Conservation (phyloP, 176 grass and related monocot genomes). For the Aechmea fasciata region DNA sequence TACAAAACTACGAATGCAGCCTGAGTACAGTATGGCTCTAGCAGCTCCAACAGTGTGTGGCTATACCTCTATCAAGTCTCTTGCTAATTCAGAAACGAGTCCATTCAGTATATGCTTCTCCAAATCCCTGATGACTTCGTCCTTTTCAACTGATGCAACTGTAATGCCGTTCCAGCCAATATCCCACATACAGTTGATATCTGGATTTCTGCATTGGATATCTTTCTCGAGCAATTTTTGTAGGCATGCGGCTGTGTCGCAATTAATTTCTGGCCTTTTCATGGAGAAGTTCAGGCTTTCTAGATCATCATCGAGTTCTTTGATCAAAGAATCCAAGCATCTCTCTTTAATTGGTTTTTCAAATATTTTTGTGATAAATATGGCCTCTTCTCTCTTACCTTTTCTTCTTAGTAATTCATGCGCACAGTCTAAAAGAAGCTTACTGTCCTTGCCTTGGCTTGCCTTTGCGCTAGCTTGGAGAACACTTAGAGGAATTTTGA, state of each 20-base stretch:
- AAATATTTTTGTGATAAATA: conserved; percentile 5
- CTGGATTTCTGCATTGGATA: conserved; percentile 39
- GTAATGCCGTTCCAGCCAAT: conserved; percentile 45
- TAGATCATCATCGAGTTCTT: conserved; percentile 60
- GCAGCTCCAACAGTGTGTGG: neutral
- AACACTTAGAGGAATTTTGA: conserved; percentile 21
- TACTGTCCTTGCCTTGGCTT: conserved; percentile 36
- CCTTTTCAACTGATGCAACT: conserved; percentile 29
- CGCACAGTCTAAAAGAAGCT: conserved; percentile 46
- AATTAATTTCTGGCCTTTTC: conserved; percentile 4
- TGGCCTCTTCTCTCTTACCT: conserved; percentile 32
- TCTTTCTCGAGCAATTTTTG: conserved; percentile 48
- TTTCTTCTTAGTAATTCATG: conserved; percentile 67
- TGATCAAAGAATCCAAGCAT: conserved; percentile 47
- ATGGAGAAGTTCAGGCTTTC: conserved; percentile 39
- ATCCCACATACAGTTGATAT: conserved; percentile 76
- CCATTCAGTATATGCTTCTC: conserved; percentile 62
- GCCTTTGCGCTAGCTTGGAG: conserved; percentile 8
- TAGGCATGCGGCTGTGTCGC: conserved; percentile 24
- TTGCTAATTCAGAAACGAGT: conserved; percentile 66
- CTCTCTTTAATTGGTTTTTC: conserved; percentile 6
- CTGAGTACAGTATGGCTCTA: neutral
- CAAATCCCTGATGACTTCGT: conserved; percentile 49
- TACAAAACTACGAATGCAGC: too few relatives aligned
- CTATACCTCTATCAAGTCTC: conserved; percentile 40